A percentile compares a stretch with the other conserved stretches of the same genome.
These are phyloP conservation scores for Taphrina wiesneri DNA, from an alignment of 1,139 yeast species.

Conservation along the genomic window DNA sequence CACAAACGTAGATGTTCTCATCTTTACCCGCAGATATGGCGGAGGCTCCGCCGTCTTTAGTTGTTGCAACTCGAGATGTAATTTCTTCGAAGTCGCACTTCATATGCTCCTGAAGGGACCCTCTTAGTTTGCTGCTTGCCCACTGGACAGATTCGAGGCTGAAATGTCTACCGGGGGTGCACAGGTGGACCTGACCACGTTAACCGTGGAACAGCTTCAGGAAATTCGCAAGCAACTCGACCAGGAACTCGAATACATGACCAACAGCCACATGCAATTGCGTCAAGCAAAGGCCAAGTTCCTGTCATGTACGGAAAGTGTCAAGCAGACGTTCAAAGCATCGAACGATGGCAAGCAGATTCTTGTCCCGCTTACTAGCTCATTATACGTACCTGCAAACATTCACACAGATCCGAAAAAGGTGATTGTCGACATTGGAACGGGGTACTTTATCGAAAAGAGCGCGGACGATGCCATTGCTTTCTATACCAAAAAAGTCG, in stretches of 20 bases:
- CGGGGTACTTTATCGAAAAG: slow-evolving; percentile 92
- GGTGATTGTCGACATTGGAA: slow-evolving; percentile 91
- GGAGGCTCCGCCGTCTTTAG: neutral
- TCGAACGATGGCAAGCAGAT: slow-evolving; percentile 53
- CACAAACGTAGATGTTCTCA: neutral
- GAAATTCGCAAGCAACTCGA: slow-evolving; percentile 84
- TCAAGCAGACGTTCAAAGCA: slow-evolving; percentile 57
- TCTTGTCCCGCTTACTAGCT: slow-evolving; percentile 83
- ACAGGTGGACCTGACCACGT: slow-evolving; percentile 59
- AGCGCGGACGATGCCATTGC: slow-evolving; percentile 62
- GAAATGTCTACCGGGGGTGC: slow-evolving; percentile 26
- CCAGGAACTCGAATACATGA: slow-evolving; percentile 80
- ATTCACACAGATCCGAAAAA: slow-evolving; percentile 57
- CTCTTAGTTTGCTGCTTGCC: neutral
- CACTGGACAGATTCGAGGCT: too few relatives aligned
- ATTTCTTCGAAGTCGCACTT: neutral
- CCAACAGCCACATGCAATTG: slow-evolving; percentile 79
- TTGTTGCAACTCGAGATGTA: neutral
- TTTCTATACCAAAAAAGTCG: slow-evolving; percentile 74
- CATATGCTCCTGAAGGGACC: neutral
- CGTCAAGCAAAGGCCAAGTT: slow-evolving; percentile 81
- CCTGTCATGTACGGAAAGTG: slow-evolving; percentile 73
- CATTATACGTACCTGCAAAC: slow-evolving; percentile 85
- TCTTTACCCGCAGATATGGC: neutral
- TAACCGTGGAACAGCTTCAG: slow-evolving; percentile 78